phyloP scores from a whole-genome alignment of 495 filamentous ascomycete species.

The Lichenothelia convexa region DNA sequence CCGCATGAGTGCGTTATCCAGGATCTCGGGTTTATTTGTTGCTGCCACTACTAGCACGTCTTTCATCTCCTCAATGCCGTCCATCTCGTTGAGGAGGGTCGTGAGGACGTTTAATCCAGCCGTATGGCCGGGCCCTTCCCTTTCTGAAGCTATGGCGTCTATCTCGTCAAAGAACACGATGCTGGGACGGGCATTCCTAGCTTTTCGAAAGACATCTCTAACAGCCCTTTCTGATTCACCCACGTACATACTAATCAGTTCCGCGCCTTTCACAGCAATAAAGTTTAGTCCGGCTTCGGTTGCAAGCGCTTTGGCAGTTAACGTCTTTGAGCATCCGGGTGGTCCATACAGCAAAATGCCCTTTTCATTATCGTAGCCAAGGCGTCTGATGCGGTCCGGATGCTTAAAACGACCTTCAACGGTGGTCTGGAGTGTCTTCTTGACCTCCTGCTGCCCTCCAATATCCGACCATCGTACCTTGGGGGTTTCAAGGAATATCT shows the following conservation, averaged over 20 bases:
- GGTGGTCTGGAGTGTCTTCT: conserved; percentile 43
- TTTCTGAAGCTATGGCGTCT: conserved; percentile 60
- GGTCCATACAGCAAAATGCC: conserved; percentile 87
- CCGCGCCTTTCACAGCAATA: conserved; percentile 88
- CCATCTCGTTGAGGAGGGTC: conserved; percentile 88
- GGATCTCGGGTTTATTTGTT: conserved; percentile 74
- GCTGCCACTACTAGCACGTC: conserved; percentile 85
- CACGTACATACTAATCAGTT: conserved; percentile 93
- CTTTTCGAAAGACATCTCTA: conserved; percentile 74
- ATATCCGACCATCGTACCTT: conserved; percentile 81
- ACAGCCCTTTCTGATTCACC: conserved; percentile 86
- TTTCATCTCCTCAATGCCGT: conserved; percentile 72
- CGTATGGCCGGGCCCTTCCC: conserved; percentile 23
- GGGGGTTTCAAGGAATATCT: conserved; percentile 73
- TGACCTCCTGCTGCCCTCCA: conserved; percentile 70
- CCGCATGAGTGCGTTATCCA: conserved; percentile 76
- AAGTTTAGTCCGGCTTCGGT: conserved; percentile 88
- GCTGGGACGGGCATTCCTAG: conserved; percentile 67
- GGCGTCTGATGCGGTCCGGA: conserved; percentile 37
- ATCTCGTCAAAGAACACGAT: conserved; percentile 99
- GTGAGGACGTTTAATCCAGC: conserved; percentile 67
- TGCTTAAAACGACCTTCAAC: conserved; percentile 49
- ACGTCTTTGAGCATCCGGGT: conserved; percentile 89
- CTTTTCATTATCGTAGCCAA: conserved; percentile 50
- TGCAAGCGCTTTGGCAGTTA: conserved; percentile 81